Conservation (phyloP, 2,329 filamentous ascomycete genomes). For the Ceratocystis eucalypticola region DNA sequence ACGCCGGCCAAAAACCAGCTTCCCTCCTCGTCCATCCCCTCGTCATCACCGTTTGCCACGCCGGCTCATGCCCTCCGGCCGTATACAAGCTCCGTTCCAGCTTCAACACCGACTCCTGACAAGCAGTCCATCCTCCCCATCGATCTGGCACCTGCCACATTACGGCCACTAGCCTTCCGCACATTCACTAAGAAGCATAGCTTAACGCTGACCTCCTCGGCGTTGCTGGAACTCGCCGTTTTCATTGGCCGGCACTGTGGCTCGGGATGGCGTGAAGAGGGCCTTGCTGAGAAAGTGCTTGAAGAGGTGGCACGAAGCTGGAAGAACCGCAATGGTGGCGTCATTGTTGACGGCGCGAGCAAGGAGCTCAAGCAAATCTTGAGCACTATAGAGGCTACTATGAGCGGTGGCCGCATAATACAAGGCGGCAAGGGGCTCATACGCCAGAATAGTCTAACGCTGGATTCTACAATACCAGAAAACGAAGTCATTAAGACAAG, state of each 20-base stretch:
- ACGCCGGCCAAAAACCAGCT: constrained; percentile 21
- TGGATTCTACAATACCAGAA: constrained; percentile 38
- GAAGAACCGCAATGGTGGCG: constrained; percentile 78
- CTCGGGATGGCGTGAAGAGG: constrained; percentile 91
- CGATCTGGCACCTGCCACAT: constrained; percentile 69
- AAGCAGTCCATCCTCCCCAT: constrained; percentile 62
- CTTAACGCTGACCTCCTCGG: constrained; percentile 76
- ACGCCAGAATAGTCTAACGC: constrained; percentile 50
- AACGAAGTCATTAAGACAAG: constrained; percentile 41
- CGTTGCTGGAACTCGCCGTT: constrained; percentile 67
- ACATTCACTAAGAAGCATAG: constrained; percentile 98
- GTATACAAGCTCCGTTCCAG: constrained; percentile 34
- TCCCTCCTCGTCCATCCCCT: constrained; percentile 54
- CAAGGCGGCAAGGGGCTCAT: constrained; percentile 39
- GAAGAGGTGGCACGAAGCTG: constrained; percentile 84
- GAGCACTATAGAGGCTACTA: constrained; percentile 70
- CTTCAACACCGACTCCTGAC: constrained; percentile 22
- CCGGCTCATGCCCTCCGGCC: constrained; percentile 65
- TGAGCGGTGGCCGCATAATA: constrained; percentile 67
- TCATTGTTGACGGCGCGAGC: constrained; percentile 76
- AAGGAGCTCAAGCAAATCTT: constrained; percentile 69
- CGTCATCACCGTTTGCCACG: constrained; percentile 83
- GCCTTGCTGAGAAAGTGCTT: constrained; percentile 77
- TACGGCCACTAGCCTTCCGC: constrained; percentile 82
- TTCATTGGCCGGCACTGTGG: constrained; percentile 93